Evolutionary conservation across 495 filamentous ascomycete species (phyloP), one percentile per base, ranked within the genome.

Genomic region (Lasiosphaeria ovina): DNA sequence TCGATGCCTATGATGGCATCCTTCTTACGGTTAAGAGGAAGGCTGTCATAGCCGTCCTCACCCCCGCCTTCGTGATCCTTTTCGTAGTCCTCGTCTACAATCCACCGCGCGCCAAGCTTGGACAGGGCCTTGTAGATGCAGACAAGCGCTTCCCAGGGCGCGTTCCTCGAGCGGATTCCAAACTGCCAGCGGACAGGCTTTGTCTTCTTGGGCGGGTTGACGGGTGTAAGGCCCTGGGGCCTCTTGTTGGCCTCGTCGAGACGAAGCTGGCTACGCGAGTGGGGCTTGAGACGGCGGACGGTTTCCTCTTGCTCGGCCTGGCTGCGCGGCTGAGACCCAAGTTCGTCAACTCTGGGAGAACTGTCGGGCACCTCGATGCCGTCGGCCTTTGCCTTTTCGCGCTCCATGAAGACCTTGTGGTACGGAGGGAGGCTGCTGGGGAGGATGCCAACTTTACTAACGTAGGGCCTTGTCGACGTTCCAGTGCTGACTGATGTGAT

Each of bases 171-270:
- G 1, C 94, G 85, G 60, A 98, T 98, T 35, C 94, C 94, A 69
- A 98, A 98, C 73, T 98, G 95, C 94, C 94, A 98, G 60, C 91
- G 89, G 1, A 91, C 90, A 3, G 86, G 84, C 56, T 83, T 83
- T 34, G 72, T 76, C 72, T 87, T 89, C 71, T 89, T 93, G 33
- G 76, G 72, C 50, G 85, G 75, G 32, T 84, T 80, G 32, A 78
- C 77, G 7, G 85, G 82, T 11, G 85, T 84, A 62, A 84, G 83
- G 4, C 78, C 78, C 52, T 88, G 87, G 2, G 91, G 90, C 35
- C 87, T 86, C 60, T 87, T 80, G 44, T 74, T 79, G n/a, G 73
- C 84, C 62, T 78, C 83, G 68, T 83, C 83, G 71, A 86, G 72
- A 67, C 87, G 83, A 51, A 77, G 71, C 60, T 76, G 77, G 64